phyloP scores from a whole-genome alignment of 2,329 filamentous ascomycete species.

The Curvularia sp. region DNA sequence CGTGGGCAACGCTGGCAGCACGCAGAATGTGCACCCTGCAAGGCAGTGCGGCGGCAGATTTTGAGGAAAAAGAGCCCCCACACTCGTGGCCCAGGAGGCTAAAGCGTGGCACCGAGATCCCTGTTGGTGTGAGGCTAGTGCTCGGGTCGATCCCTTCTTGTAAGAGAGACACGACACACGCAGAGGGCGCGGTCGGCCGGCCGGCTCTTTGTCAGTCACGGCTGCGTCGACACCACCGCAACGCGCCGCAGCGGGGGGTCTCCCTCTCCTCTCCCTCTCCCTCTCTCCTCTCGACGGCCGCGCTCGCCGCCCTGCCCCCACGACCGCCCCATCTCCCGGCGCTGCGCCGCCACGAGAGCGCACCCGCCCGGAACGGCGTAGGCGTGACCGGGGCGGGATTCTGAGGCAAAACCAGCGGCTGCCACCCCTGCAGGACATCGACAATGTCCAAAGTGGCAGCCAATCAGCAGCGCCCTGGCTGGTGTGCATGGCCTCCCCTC shows the following conservation, averaged over 20 bases:
- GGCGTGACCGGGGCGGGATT: conserved; percentile 21
- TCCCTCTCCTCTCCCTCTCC: no score
- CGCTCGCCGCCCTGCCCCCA: no score
- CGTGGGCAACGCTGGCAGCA: conserved; percentile 4
- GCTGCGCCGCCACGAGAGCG: conserved; percentile 6
- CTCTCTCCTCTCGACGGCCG: no score
- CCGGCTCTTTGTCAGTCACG: not conserved
- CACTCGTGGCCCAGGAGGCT: conserved; percentile 15
- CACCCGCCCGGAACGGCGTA: conserved; percentile 9
- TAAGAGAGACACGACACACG: not conserved
- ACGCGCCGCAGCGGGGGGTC: not conserved
- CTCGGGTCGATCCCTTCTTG: conserved; percentile 21
- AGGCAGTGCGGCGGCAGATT: conserved; percentile 21
- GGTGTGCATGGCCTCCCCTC: conserved; percentile 17
- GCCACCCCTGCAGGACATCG: conserved; percentile 19
- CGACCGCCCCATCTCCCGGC: not conserved
- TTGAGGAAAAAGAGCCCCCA: conserved; percentile 20
- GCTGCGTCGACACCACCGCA: not conserved
- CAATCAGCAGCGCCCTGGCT: conserved; percentile 20
- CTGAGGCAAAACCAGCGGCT: conserved; percentile 26
- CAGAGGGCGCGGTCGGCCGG: conserved; percentile 2
- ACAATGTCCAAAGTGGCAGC: conserved; percentile 23
- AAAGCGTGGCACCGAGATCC: conserved; percentile 16
- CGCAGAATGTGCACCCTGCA: conserved; percentile 6
- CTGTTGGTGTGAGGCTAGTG: conserved; percentile 12